Conservation (phyloP, 352 stramenopile species). For the Phytophthora parvispora region DNA sequence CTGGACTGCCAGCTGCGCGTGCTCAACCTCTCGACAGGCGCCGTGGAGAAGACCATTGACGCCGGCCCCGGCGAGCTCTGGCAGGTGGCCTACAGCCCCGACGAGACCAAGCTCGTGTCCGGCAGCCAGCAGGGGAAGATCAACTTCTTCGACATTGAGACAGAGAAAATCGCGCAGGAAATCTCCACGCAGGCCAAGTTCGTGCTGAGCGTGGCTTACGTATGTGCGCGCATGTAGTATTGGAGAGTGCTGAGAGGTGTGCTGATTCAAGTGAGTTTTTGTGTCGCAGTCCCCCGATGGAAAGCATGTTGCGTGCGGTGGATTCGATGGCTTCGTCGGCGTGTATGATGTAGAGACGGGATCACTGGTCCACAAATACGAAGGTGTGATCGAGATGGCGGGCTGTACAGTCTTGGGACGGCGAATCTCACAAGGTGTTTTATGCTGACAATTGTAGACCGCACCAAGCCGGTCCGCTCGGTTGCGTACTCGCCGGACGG, state of each 20-base stretch:
- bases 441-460: conserved; percentile 49
- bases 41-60: conserved; percentile 88
- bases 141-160: conserved; percentile 88
- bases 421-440: conserved; percentile 7
- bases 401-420: not conserved
- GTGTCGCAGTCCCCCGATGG: conserved; percentile 73
- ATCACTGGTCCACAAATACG: conserved; percentile 86
- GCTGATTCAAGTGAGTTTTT: not conserved
- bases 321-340: conserved; percentile 87
- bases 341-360: conserved; percentile 88
- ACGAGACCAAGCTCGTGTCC: conserved; percentile 85
- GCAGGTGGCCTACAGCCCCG: conserved; percentile 87
- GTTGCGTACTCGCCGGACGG: conserved; percentile 88
- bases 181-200: conserved; percentile 82
- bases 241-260: not conserved
- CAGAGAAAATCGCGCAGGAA: conserved; percentile 82
- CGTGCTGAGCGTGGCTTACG: conserved; percentile 81
- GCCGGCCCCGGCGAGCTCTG: conserved; percentile 89
- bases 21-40: conserved; percentile 76
- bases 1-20: conserved; percentile 88
- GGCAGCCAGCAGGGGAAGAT: conserved; percentile 90
- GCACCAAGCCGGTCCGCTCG: conserved; percentile 90
- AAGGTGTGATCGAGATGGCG: conserved; percentile 53
- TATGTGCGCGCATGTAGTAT: conserved; percentile 35
- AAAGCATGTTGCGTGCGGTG: conserved; percentile 85